A percentile compares a stretch with the other conserved stretches of the same genome.
Conservation (phyloP, 179 eudicot species). For the Amaranthus tricolor region DNA sequence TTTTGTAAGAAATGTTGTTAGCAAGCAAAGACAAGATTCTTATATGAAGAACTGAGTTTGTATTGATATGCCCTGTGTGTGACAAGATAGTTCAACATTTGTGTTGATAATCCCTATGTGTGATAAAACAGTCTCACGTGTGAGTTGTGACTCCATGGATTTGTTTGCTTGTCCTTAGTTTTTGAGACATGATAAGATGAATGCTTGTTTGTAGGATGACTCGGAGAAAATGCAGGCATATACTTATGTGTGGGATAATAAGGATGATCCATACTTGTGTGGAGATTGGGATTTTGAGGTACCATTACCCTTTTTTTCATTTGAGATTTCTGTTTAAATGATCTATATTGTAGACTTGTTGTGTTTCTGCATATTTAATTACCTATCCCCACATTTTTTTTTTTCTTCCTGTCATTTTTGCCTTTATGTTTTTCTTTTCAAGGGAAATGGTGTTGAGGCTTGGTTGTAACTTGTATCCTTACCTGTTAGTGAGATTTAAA, state of each 20-base stretch:
- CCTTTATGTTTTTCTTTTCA: not conserved
- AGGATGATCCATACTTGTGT: conserved; percentile 59
- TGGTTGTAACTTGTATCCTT: not conserved
- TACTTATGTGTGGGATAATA: conserved; percentile 78
- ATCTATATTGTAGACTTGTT: not conserved
- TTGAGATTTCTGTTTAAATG: not conserved
- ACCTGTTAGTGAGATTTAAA: not conserved
- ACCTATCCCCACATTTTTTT: not conserved
- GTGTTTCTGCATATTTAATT: not conserved
- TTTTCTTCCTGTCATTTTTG: not conserved
- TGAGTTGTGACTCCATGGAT: not conserved
- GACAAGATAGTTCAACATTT: not conserved
- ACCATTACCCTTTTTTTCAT: conserved; percentile 5
- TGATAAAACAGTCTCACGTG: not conserved
- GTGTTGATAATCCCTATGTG: not conserved
- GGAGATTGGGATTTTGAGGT: conserved; percentile 93
- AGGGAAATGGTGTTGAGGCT: no score
- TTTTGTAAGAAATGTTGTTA: no score
- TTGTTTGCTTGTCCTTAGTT: not conserved
- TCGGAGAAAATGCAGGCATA: conserved; percentile 52
- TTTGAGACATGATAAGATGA: not conserved
- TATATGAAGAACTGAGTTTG: not conserved
- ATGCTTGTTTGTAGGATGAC: conserved; percentile 50
- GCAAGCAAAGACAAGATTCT: not conserved
- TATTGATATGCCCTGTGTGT: not conserved